phyloP scores from a whole-genome alignment of 208 protist genomes.

The Acanthamoeba royreba region DNA sequence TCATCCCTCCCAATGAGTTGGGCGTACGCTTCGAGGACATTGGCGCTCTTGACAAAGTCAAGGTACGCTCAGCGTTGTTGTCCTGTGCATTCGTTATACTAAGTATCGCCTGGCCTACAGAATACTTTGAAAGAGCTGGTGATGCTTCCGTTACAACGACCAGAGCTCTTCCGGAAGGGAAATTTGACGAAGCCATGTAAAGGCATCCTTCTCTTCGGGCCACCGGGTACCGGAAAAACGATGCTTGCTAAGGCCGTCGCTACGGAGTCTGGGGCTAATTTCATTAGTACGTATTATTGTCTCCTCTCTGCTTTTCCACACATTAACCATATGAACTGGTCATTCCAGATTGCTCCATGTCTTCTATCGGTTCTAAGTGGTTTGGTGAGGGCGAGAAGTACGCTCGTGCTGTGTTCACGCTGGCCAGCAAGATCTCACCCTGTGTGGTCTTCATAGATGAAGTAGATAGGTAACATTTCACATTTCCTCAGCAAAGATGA shows the following conservation, averaged over 20 bases:
- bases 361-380: constrained; percentile 70
- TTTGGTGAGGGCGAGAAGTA: constrained; percentile 80
- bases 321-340: not conserved
- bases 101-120: not conserved
- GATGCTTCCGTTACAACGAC: constrained; percentile 67
- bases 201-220: constrained; percentile 63
- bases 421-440: constrained; percentile 77
- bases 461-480: constrained; percentile 63
- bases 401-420: constrained; percentile 74
- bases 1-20: constrained; percentile 65
- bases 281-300: constrained; percentile 52
- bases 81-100: not conserved
- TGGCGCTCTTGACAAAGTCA: constrained; percentile 43
- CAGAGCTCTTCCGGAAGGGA: constrained; percentile 67
- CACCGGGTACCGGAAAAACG: constrained; percentile 65
- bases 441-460: constrained; percentile 81
- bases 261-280: constrained; percentile 67
- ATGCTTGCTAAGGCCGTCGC: constrained; percentile 70
- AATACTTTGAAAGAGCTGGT: constrained; percentile 64
- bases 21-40: constrained; percentile 62
- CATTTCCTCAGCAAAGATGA: not conserved
- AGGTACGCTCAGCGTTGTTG: not conserved
- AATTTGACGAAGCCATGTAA: constrained; percentile 68
- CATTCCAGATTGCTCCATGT: constrained; percentile 36
- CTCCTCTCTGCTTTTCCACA: not conserved